Evolutionary conservation across 306 rosid species (phyloP), one percentile per base, ranked within the genome.

Genomic region (Prunus dulcis): DNA sequence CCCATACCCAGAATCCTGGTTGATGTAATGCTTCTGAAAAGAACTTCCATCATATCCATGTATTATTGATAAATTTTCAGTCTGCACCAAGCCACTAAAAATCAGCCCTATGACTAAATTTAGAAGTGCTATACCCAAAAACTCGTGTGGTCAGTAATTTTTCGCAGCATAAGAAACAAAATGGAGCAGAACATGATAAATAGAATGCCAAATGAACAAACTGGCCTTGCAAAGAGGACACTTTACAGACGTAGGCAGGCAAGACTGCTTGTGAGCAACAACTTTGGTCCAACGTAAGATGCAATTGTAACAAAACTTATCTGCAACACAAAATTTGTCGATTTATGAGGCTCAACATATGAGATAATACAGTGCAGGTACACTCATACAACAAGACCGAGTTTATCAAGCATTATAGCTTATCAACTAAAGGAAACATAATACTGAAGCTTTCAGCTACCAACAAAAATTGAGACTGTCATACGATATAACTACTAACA

Each of bases 151-250:
- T 38, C 43, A 38, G 43, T 38, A 38, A 38, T 22, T 6, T 12
- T 9, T 67, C 15, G 19, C 70, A 38, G 30, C 34, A 51, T 22
- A 17, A 12, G 10, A 70, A 53, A 2, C 3, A 5, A 30, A 70
- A 67, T 23, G 28, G 38, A 56, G n/a, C 45, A 55, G 32, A 19
- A 41, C 6, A 12, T 61, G 52, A 53, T 65, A 62, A 85, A 53
- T 25, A 58, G 47, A 20, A 70, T 12, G 66, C 67, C 7, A 78
- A 19, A 51, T 15, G 63, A 72, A 58, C 12, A 71, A 73, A 80
- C 12, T 77, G 60, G 92, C 98, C 97, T 94, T 94, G 90, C 98
- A 94, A 49, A 92, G 89, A 67, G 98, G 98, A 66, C 98, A 94
- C 71, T 86, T 90, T 9, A 94, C 83, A 52, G 88, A 87, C 55